Evolutionary conservation across 2,329 filamentous ascomycete genomes (phyloP), one percentile per base, ranked within the genome.

Genomic region (Arthroderma sp.): DNA sequence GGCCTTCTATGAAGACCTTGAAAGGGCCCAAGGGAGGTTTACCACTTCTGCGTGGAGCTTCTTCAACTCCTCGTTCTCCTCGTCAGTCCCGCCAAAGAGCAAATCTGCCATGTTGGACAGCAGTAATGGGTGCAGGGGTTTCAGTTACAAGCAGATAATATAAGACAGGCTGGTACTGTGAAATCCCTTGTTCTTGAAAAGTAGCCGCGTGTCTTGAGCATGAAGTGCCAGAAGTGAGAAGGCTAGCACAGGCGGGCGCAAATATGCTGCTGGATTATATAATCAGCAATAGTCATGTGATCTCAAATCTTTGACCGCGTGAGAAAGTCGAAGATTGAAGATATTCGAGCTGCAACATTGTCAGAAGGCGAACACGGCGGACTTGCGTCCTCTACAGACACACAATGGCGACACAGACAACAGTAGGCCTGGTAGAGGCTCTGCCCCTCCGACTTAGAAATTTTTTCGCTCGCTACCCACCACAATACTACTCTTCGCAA

Each of bases 391-490:
- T 31, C 17, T 17, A 9, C 23, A 51, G 9, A 31, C 47, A 19
- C 3, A 33, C 55, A 51, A 63, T 63, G 61, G 59, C 61, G 31
- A 49, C 57, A 57, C 57, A 60, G 19, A 54, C 58, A 6, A 57
- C 58, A 39, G 19, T 43, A 1, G 57, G 54, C 43, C 78, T 89
- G 59, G 87, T 87, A 60, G 82, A 84, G 73, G 77, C 81, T 63
- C 82, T 97, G 41, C 93, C 90, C 7, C 77, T 81, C 56, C 85
- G 85, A 41, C 81, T 98, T 49, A 81, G 86, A 68, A 83, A 84
- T 66, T 96, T 98, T 80, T 87, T 98, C 73, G 86, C 86, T 58
- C 86, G 87, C 63, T 96, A 91, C 72, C 93, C 93, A 43, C 90
- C 91, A 52, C 80, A 67, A 68, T 69, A 65, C 65, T 81, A 71